Evolutionary conservation across 1,284 basidiomycete species (phyloP), one percentile per base, ranked within the genome.

Genomic region (Vanrija humicola): DNA sequence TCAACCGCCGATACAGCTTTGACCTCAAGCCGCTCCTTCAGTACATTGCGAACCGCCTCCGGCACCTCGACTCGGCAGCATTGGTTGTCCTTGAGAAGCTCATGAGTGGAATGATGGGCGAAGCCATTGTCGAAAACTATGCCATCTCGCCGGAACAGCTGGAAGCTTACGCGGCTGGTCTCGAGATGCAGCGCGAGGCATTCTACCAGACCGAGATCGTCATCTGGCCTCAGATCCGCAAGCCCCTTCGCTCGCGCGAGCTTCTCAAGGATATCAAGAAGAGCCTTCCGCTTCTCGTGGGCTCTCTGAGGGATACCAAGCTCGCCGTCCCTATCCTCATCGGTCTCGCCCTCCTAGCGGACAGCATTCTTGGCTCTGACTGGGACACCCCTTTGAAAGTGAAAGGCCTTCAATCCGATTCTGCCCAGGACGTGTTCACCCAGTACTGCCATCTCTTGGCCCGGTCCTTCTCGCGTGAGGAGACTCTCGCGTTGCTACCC

Each of bases 31-130:
- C 90, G 0, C 81, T 98, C 46, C 77, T 99, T 55, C 88, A 87
- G 74, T 98, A 96, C 67, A 83, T 98, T 61, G 87, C 89, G 45
- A 91, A 97, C 73, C 92, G 95, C 68, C 81, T 98, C 44, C 84
- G 88, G 68, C 85, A 85, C 53, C 85, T 85, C 25, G 87, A 92
- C 69, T 85, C 88, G 1, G 88, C 89, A 18, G 96, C 98, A 67
- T 84, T 98, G 45, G 83, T 95, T 34, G 89, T 98, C 38, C 80
- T 99, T 21, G 85, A 89, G 44, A 93, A 97, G 70, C 79, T 99
- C 50, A 89, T 98, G 55, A 88, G 86, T 80, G 90, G 93, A 72
- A 97, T 98, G 91, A 87, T 90, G 5, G 93, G 90, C 5, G 90
- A 97, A 60, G 89, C 97, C 68, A 89, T 90, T 10, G 79, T 97